Conservation (phyloP, 2,329 filamentous ascomycete species). For the Colletotrichum sp. region DNA sequence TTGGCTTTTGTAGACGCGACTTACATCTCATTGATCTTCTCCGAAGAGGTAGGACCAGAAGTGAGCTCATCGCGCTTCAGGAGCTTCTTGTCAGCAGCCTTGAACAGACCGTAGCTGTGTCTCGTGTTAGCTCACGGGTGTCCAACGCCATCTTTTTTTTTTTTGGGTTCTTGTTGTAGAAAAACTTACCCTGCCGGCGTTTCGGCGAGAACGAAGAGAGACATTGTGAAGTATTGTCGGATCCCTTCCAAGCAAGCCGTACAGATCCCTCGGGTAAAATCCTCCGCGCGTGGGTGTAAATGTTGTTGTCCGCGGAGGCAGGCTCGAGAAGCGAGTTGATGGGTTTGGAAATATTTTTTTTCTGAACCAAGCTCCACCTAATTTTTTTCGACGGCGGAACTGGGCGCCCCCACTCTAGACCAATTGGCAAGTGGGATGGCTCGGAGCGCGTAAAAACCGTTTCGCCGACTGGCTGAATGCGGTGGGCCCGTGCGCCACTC, state of each 20-base stretch:
- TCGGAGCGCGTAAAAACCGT: constrained; percentile 21
- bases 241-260: constrained; percentile 20
- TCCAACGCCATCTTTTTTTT: background rate
- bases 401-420: constrained; percentile 2
- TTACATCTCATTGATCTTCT: constrained; percentile 87
- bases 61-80: constrained; percentile 85
- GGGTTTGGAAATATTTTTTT: constrained; percentile 43
- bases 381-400: constrained; percentile 40
- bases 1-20: constrained; percentile 37
- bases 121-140: background rate
- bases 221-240: constrained; percentile 62
- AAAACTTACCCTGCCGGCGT: constrained; percentile 78
- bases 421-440: constrained; percentile 22
- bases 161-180: background rate
- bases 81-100: constrained; percentile 98
- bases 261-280: constrained; percentile 24
- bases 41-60: constrained; percentile 76
- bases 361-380: constrained; percentile 42
- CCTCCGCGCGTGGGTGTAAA: constrained; percentile 42
- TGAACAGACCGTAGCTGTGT: constrained; percentile 91
- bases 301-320: constrained; percentile 39
- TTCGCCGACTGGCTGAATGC: background rate
- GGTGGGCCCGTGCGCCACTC: background rate
- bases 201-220: constrained; percentile 91
- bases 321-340: constrained; percentile 28